These are phyloP conservation scores for Adansonia madagascariensis DNA, from an alignment of 441 rosid species.

Conservation along the genomic window DNA sequence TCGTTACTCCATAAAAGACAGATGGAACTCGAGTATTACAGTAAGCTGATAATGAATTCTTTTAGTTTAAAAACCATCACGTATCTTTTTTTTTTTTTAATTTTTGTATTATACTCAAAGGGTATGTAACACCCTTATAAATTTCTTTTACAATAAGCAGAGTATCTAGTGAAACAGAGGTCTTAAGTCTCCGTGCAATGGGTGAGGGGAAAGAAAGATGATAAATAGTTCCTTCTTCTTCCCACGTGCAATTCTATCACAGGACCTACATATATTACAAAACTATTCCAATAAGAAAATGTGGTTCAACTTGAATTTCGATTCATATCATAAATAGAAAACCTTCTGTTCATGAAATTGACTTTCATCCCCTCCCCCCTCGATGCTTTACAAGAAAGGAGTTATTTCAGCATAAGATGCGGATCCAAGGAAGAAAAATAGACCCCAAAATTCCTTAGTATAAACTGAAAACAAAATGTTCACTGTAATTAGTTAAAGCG, in stretches of 20 bases:
- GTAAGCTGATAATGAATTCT: no score
- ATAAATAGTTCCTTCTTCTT: not conserved
- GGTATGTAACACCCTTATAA: no score
- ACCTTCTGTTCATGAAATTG: not conserved
- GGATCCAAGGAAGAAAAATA: constrained; percentile 16
- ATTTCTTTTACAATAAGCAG: no score
- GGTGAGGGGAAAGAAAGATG: not conserved
- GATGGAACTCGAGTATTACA: no score
- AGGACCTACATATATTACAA: no score
- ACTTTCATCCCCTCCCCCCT: no score
- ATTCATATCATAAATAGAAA: not conserved
- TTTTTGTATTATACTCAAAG: no score
- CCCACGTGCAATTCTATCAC: not conserved
- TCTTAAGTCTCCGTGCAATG: no score
- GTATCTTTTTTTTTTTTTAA: no score
- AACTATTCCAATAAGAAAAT: not conserved
- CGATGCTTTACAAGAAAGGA: not conserved
- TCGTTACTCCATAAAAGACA: not conserved
- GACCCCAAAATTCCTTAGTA: not conserved
- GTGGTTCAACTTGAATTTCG: not conserved
- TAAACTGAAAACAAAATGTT: not conserved
- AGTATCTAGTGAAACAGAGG: no score
- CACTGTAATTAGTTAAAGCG: not conserved
- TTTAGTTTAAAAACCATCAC: no score
- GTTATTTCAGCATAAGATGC: not conserved